Evolutionary conservation across 2,329 filamentous ascomycete genomes (phyloP).

Genomic region (Aspergillus tubingensis): DNA sequence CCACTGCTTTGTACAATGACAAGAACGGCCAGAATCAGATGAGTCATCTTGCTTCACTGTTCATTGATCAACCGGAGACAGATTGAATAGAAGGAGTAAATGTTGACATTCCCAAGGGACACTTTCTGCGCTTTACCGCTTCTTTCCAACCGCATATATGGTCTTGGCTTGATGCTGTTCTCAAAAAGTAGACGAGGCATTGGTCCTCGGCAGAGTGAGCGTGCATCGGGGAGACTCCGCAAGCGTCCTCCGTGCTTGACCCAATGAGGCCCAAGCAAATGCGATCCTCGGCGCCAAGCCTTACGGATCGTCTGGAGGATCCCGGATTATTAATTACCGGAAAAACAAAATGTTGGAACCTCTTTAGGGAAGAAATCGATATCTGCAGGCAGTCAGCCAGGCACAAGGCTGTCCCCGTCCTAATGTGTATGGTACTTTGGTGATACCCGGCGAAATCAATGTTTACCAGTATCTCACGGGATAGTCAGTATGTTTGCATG

Average conservation of each 20-base stretch:
- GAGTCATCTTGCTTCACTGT: too few relatives aligned
- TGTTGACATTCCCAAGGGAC: neutral
- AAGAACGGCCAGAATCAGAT: too few relatives aligned
- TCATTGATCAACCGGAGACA: too few relatives aligned
- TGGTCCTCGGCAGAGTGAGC: neutral
- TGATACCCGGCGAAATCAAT: neutral
- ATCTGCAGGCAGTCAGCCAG: neutral
- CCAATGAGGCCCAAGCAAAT: neutral
- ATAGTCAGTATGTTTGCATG: neutral
- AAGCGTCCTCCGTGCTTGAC: neutral
- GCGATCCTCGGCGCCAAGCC: neutral
- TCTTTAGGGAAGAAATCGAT: too few relatives aligned
- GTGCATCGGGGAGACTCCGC: neutral
- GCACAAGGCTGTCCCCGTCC: neutral
- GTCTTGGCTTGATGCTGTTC: neutral
- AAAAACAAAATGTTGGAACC: neutral
- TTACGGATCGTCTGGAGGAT: neutral
- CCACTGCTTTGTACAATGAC: too few relatives aligned
- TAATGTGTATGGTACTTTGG: neutral
- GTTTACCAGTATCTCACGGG: neutral
- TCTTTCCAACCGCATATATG: neutral
- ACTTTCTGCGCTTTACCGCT: neutral
- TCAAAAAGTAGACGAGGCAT: neutral
- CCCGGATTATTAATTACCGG: conserved; percentile 3
- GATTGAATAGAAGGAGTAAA: too few relatives aligned